Evolutionary conservation across 257 asterid genomes (phyloP), one percentile per base, ranked within the genome.

Genomic region (Gentiana dahurica): DNA sequence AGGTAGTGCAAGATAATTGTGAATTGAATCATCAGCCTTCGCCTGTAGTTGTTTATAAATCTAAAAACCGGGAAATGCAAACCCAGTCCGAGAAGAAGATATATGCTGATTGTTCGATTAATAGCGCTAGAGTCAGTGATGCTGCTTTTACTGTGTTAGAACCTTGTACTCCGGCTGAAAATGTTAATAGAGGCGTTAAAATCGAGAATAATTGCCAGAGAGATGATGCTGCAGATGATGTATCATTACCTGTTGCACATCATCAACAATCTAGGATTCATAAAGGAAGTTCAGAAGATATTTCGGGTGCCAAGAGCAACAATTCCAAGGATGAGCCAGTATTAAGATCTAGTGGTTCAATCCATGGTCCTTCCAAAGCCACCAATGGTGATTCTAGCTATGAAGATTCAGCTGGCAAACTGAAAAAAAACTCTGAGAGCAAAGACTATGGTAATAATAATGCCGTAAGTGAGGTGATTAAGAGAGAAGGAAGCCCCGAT

Each of bases 401-500:
- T 63, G 79, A 75, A 51, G 67, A 75, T 51, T 47, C 56, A 58
- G 77, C 68, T 66, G 51, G 69, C 45, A 79, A 59, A 60, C 77
- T 50, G 52, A 83, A 73, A 67, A 89, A 69, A 57, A 51, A 65
- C 12, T 72, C 85, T 32, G 88, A 82, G 36, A 73, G 72, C 71
- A 75, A 70, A 64, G 89, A 81, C 39, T 65, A 59, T 58, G 53
- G 36, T 13, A 36, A 59, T 58, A 41, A 11, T 13, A 36, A 24
- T 36, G 48, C 67, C 49, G 62, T 70, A n/a, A 57, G 63, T 60
- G 81, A 80, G 71, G 76, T 58, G 24, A 75, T 58, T 61, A 76
- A 71, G 80, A 83, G 54, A 71, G 94, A 74, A 49, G 83, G 71
- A 49, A 77, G 75, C 67, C 63, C 69, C 72, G 86, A 68, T 59